Evolutionary conservation across 257 asterid species (phyloP).

Genomic region (Nicotiana tomentosiformis): DNA sequence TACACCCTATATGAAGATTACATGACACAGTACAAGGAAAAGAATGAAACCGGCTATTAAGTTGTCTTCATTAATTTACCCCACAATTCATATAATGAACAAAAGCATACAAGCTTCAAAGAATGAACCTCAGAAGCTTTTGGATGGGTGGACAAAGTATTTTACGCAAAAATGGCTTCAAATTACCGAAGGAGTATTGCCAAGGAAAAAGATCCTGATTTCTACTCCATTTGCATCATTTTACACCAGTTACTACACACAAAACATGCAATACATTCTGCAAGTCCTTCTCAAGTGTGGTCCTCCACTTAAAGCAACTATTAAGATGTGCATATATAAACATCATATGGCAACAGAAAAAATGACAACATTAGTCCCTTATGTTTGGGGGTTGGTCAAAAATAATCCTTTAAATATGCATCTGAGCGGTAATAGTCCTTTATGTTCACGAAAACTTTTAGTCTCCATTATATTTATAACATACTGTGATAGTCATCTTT

Average conservation of each 20-base stretch:
- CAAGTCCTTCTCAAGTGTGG: not conserved
- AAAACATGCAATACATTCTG: not conserved
- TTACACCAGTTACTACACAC: not conserved
- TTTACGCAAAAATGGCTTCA: not conserved
- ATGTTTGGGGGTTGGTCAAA: no score
- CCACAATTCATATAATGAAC: not conserved
- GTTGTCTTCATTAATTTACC: not conserved
- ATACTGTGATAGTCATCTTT: no score
- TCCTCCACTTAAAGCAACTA: not conserved
- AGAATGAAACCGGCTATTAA: not conserved
- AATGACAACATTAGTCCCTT: no score
- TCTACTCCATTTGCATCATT: not conserved
- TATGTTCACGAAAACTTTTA: no score
- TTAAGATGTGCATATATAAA: not conserved
- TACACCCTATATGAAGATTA: not conserved
- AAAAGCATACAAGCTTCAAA: not conserved
- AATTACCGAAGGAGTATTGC: not conserved
- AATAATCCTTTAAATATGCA: no score
- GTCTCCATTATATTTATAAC: no score
- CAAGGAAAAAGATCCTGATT: not conserved
- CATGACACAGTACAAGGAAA: not conserved
- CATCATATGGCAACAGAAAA: not conserved
- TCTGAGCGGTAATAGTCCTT: no score
- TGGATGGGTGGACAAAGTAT: not conserved
- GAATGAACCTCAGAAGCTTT: not conserved